phyloP scores from a whole-genome alignment of 2,329 filamentous ascomycete genomes.

The Hypoxylon sp. region DNA sequence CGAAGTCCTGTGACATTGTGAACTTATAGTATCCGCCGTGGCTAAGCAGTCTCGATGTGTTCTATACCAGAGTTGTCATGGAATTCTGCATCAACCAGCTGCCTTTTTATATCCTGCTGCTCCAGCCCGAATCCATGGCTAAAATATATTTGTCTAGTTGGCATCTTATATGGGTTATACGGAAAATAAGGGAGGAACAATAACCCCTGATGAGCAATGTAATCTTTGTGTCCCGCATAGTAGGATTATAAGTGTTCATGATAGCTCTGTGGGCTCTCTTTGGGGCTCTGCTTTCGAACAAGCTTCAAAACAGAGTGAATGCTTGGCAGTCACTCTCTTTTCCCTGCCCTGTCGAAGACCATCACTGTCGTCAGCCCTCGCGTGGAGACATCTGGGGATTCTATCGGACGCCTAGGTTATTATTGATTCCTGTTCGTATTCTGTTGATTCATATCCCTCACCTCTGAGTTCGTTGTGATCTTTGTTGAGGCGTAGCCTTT shows the following conservation, averaged over 20 bases:
- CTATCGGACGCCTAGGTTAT: neutral
- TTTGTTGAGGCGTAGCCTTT: neutral
- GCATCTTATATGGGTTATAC: neutral
- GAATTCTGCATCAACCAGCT: neutral
- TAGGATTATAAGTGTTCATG: neutral
- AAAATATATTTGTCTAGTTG: neutral
- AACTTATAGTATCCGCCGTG: neutral
- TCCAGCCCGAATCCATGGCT: neutral
- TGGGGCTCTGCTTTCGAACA: neutral
- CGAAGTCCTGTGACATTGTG: neutral
- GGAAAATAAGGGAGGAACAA: neutral
- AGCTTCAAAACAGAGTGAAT: neutral
- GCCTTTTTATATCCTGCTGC: neutral
- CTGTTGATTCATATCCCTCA: neutral
- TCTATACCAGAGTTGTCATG: neutral
- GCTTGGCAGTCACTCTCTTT: neutral
- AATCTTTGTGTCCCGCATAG: neutral
- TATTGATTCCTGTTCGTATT: neutral
- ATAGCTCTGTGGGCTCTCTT: neutral
- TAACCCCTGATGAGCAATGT: neutral
- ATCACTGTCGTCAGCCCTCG: neutral
- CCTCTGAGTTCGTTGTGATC: neutral
- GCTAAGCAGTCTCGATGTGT: neutral
- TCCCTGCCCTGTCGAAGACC: neutral
- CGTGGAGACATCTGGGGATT: neutral